These are phyloP conservation scores for Scenedesmus sp. DNA, from an alignment of 163 green algal species.

Conservation along the genomic window DNA sequence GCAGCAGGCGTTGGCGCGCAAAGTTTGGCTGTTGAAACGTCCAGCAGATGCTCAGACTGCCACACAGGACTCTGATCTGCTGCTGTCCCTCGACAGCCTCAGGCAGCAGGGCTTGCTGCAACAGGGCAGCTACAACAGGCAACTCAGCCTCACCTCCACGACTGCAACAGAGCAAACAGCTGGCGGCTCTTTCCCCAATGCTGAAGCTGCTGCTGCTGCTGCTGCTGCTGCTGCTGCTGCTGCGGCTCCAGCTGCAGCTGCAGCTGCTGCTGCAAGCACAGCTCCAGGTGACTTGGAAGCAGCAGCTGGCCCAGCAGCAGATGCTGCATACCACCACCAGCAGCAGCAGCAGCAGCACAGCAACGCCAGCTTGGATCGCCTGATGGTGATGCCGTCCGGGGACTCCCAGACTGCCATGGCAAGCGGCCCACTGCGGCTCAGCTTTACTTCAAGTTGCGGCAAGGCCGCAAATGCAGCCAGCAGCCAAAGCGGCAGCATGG, in stretches of 20 bases:
- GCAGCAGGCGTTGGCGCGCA: slow-evolving; percentile 32
- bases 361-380: slow-evolving; percentile 7
- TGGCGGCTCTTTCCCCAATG: not conserved
- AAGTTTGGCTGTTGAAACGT: slow-evolving; percentile 2
- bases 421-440: not conserved
- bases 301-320: not conserved
- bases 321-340: not conserved
- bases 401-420: not conserved
- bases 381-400: not conserved
- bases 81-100: not conserved
- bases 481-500: slow-evolving; percentile 20
- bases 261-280: not conserved
- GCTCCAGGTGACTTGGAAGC: no score
- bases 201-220: not conserved
- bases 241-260: not conserved
- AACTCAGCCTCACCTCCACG: not conserved
- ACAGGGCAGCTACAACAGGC: not conserved
- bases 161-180: not conserved
- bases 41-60: not conserved
- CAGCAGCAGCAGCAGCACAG: slow-evolving; percentile 12
- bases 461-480: not conserved
- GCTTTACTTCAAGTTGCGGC: not conserved
- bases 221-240: not conserved
- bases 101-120: not conserved
- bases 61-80: not conserved